These are phyloP conservation scores for Ceriops decandra DNA, from an alignment of 345 rosid genomes.

Conservation along the genomic window DNA sequence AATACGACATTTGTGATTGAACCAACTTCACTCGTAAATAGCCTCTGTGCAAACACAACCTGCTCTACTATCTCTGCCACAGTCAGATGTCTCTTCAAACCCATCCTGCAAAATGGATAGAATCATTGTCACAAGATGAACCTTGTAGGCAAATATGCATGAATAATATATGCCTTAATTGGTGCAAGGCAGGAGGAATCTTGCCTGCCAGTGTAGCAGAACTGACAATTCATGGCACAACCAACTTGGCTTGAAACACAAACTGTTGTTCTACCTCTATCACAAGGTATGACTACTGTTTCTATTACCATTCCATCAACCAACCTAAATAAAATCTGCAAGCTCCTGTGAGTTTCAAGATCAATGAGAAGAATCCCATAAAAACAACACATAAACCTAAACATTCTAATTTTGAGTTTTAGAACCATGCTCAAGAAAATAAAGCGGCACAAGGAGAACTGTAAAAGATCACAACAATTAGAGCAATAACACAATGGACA, in stretches of 20 bases:
- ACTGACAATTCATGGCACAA: slow-evolving; percentile 96
- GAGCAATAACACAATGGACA: slow-evolving; percentile 1
- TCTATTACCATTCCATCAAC: slow-evolving; percentile 76
- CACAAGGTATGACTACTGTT: slow-evolving; percentile 85
- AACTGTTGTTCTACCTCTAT: slow-evolving; percentile 79
- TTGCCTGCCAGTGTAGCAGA: slow-evolving; percentile 89
- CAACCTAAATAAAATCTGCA: slow-evolving; percentile 85
- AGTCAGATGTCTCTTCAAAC: slow-evolving; percentile 76
- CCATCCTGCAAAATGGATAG: slow-evolving; percentile 56
- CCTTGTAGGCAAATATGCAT: neutral
- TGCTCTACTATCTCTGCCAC: slow-evolving; percentile 89
- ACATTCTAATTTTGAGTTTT: neutral
- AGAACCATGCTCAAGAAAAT: neutral
- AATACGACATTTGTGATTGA: slow-evolving; percentile 81
- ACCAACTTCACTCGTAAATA: slow-evolving; percentile 60
- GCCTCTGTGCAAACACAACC: slow-evolving; percentile 68
- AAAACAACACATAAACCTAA: slow-evolving; percentile 11
- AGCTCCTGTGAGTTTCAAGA: slow-evolving; percentile 61
- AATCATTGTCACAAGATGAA: slow-evolving; percentile 7
- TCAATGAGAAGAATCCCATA: slow-evolving; percentile 58
- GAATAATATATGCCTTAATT: neutral
- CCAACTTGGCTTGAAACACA: slow-evolving; percentile 96
- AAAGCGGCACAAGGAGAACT: neutral
- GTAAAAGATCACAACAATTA: slow-evolving; percentile 1
- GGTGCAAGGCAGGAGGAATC: slow-evolving; percentile 7